A percentile compares a stretch with the other conserved stretches of the same genome.
These are phyloP conservation scores for Discostella stelligeroides DNA, from an alignment of 108 stramenopile genomes.

Conservation along the genomic window DNA sequence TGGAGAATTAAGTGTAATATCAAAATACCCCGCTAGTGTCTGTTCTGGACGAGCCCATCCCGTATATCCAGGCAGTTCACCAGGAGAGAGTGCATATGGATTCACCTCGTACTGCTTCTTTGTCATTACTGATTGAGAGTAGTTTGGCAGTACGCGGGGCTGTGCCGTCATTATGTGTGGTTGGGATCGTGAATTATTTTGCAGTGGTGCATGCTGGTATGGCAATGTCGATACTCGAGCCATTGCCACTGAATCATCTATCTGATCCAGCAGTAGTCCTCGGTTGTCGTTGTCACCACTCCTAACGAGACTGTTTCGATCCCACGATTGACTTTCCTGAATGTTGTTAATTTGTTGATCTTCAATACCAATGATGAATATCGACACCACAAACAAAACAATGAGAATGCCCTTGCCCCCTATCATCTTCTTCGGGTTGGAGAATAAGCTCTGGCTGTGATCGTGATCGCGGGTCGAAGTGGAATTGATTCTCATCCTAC, in stretches of 20 bases:
- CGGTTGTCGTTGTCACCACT: neutral
- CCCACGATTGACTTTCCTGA: neutral
- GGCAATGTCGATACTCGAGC: neutral
- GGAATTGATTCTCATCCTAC: too few species aligned
- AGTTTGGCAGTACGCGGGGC: too few species aligned
- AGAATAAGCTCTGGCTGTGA: too few species aligned
- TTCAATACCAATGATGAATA: neutral
- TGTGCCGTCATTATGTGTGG: too few species aligned
- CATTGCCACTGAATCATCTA: too few species aligned
- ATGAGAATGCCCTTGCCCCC: neutral
- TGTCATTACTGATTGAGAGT: too few species aligned
- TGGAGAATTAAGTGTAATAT: conserved; percentile 38
- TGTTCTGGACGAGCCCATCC: conserved; percentile 77
- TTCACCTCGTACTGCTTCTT: neutral
- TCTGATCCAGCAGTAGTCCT: too few species aligned
- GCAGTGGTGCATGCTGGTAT: too few species aligned
- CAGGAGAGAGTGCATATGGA: conserved; percentile 42
- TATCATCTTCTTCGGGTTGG: too few species aligned
- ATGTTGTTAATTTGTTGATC: neutral
- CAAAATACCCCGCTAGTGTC: conserved; percentile 62
- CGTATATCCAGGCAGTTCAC: conserved; percentile 80
- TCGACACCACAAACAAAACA: neutral
- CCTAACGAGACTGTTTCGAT: neutral
- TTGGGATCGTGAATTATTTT: too few species aligned
- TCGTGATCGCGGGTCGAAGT: too few species aligned